These are phyloP conservation scores for Coemansia sp. DNA, from an alignment of 192 early-diverging fungal genomes.

Conservation along the genomic window DNA sequence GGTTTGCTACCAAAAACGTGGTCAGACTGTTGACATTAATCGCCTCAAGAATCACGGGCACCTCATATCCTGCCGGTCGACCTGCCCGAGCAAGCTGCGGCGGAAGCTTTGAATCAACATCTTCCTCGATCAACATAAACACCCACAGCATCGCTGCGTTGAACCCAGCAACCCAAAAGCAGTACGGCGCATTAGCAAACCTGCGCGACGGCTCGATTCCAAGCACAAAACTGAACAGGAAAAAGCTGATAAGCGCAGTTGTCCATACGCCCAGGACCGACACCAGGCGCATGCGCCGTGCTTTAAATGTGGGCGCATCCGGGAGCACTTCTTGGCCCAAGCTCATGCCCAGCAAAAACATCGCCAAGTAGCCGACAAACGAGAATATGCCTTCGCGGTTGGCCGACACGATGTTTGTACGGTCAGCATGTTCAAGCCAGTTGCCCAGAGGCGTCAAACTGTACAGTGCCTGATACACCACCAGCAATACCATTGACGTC, in stretches of 20 bases:
- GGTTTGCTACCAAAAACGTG: conserved; percentile 85
- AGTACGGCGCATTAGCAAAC: conserved; percentile 75
- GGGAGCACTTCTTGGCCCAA: conserved; percentile 65
- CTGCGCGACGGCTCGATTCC: conserved; percentile 68
- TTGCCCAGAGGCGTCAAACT: conserved; percentile 59
- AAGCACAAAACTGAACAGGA: conserved; percentile 54
- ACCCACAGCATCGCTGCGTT: conserved; percentile 64
- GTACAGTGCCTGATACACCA: conserved; percentile 65
- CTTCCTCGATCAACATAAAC: conserved; percentile 63
- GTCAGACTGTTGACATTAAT: conserved; percentile 82
- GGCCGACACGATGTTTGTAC: conserved; percentile 69
- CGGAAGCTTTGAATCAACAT: conserved; percentile 55
- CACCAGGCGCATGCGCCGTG: conserved; percentile 52
- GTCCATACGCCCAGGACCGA: conserved; percentile 48
- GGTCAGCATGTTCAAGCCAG: conserved; percentile 75
- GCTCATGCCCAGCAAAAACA: conserved; percentile 77
- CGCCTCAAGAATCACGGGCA: conserved; percentile 63
- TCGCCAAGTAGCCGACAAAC: conserved; percentile 79
- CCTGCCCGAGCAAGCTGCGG: conserved; percentile 39
- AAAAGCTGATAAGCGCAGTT: conserved; percentile 53
- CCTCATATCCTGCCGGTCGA: conserved; percentile 42
- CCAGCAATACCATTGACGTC: conserved; percentile 53
- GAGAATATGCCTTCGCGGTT: conserved; percentile 92
- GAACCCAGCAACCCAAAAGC: conserved; percentile 74
- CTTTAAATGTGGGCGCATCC: conserved; percentile 43